phyloP scores from a whole-genome alignment of 208 protist species.

The Blechomonas ayalai region DNA sequence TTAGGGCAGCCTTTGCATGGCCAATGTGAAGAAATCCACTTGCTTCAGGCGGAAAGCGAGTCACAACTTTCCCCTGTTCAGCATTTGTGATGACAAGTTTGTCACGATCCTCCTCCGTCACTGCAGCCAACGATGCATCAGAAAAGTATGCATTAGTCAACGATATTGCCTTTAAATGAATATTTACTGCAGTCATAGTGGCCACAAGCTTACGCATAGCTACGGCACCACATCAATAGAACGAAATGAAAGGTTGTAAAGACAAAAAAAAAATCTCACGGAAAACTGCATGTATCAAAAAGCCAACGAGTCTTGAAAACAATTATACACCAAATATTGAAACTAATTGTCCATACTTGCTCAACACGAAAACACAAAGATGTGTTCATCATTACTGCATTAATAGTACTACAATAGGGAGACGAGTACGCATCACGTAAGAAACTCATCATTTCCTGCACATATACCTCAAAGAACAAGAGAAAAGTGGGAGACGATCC shows the following conservation, averaged over 20 bases:
- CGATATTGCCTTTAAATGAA: conserved; percentile 55
- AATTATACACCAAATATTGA: no score
- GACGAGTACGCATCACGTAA: no score
- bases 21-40: conserved; percentile 97
- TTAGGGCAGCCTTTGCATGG: conserved; percentile 97
- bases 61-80: conserved; percentile 89
- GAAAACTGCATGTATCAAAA: background rate
- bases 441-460: no score
- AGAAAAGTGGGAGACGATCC: background rate
- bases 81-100: conserved; percentile 77
- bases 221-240: no score
- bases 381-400: no score
- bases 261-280: conserved; percentile 7
- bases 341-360: no score
- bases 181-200: conserved; percentile 40
- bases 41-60: conserved; percentile 97
- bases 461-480: conserved; percentile 1
- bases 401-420: no score
- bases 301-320: no score
- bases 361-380: no score
- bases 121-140: background rate
- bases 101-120: conserved; percentile 38
- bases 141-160: conserved; percentile 56
- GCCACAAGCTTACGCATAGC: conserved; percentile 34
- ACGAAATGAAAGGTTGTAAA: conserved; percentile 7